Percentiles rank a stretch among this genome's conserved stretches.
Conservation (phyloP, 2,329 filamentous ascomycete genomes). For the Diaporthe helianthi region DNA sequence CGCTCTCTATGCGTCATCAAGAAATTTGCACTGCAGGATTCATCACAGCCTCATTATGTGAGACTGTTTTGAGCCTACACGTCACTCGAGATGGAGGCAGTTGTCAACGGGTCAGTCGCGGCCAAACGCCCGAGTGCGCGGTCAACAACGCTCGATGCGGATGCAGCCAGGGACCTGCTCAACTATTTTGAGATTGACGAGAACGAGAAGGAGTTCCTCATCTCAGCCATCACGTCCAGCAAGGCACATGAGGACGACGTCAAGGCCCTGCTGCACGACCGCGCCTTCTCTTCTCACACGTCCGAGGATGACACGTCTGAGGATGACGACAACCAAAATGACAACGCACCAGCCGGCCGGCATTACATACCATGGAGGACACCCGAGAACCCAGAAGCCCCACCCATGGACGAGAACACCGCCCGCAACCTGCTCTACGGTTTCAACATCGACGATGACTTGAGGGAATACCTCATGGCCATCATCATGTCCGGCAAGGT, state of each 20-base stretch:
- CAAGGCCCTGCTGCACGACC: slow-evolving; percentile 25
- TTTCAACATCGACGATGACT: slow-evolving; percentile 42
- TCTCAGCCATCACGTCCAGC: slow-evolving; percentile 26
- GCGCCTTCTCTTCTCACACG: slow-evolving; percentile 19
- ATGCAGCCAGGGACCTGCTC: slow-evolving; percentile 8
- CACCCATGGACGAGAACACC: slow-evolving; percentile 13
- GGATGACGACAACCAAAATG: slow-evolving; percentile 25
- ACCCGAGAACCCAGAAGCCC: slow-evolving; percentile 18
- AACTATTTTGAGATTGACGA: slow-evolving; percentile 28
- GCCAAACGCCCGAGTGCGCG: slow-evolving; percentile 16
- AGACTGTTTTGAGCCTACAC: slow-evolving; percentile 24
- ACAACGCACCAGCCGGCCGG: slow-evolving; percentile 18
- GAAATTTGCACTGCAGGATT: slow-evolving; percentile 21
- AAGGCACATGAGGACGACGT: slow-evolving; percentile 27
- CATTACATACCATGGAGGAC: slow-evolving; percentile 14
- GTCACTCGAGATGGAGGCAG: slow-evolving; percentile 25
- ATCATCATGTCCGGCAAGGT: slow-evolving; percentile 39
- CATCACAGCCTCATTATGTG: slow-evolving; percentile 22
- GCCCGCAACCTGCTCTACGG: slow-evolving; percentile 42
- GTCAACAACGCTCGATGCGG: slow-evolving; percentile 15
- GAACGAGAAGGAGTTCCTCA: slow-evolving; percentile 24
- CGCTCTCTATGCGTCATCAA: slow-evolving; percentile 23
- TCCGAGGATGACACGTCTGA: slow-evolving; percentile 25
- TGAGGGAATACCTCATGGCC: slow-evolving; percentile 40
- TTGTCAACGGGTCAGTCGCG: slow-evolving; percentile 20